Evolutionary conservation across 2,329 filamentous ascomycete genomes (phyloP).

Genomic region (Bertia moriformis): DNA sequence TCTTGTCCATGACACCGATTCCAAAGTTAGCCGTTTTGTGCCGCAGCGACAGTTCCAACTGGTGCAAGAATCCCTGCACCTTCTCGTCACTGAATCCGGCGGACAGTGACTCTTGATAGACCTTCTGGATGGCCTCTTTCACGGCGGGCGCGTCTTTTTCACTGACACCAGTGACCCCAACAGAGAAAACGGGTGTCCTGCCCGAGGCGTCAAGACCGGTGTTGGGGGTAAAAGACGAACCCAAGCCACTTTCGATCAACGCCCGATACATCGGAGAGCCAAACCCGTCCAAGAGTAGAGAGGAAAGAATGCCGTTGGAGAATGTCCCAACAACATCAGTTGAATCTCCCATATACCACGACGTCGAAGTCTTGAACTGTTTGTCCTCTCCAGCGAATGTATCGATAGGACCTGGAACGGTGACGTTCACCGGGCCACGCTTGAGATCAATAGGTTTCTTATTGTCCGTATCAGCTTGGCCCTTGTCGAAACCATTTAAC

Average conservation of each 20-base stretch:
- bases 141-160: constrained; percentile 47
- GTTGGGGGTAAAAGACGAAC: constrained; percentile 59
- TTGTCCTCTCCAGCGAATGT: constrained; percentile 50
- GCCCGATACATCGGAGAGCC: constrained; percentile 57
- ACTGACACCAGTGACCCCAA: constrained; percentile 55
- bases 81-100: constrained; percentile 56
- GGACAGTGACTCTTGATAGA: constrained; percentile 36
- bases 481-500: constrained; percentile 41
- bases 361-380: constrained; percentile 57
- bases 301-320: constrained; percentile 47
- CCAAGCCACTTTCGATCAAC: constrained; percentile 54
- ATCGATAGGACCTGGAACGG: constrained; percentile 50
- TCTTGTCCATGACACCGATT: constrained; percentile 52
- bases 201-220: constrained; percentile 53
- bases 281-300: constrained; percentile 56
- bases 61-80: constrained; percentile 57
- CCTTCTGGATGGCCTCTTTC: constrained; percentile 41
- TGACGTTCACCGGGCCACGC: constrained; percentile 36
- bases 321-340: constrained; percentile 54
- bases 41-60: constrained; percentile 54
- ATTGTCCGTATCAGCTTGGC: constrained; percentile 42
- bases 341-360: constrained; percentile 56
- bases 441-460: constrained; percentile 44
- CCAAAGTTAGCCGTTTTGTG: constrained; percentile 64
- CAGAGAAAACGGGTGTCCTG: constrained; percentile 47